These are phyloP conservation scores for Cutaneotrichosporon daszewskae DNA, from an alignment of 1,284 basidiomycete species.

Conservation along the genomic window DNA sequence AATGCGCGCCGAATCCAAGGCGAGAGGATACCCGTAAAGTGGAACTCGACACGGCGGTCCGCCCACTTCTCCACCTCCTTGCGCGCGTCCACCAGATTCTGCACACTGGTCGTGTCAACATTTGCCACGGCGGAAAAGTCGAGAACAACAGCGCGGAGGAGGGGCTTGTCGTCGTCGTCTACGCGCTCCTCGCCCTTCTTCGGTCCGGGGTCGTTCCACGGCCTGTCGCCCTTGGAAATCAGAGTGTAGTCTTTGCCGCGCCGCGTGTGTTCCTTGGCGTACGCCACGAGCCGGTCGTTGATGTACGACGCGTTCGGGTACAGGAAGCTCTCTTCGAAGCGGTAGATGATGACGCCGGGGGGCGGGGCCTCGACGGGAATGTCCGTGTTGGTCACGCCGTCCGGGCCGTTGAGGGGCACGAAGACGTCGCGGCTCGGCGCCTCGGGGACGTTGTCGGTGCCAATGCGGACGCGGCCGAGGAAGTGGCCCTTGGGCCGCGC, in stretches of 20 bases:
- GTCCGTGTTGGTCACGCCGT: slow-evolving; percentile 61
- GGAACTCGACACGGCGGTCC: slow-evolving; percentile 69
- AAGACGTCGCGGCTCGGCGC: slow-evolving; percentile 57
- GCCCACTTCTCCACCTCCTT: slow-evolving; percentile 83
- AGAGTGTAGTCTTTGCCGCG: slow-evolving; percentile 67
- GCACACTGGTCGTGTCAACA: slow-evolving; percentile 69
- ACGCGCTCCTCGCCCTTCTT: slow-evolving; percentile 52
- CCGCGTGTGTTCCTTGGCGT: slow-evolving; percentile 70
- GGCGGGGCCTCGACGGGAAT: slow-evolving; percentile 71
- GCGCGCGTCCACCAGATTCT: slow-evolving; percentile 83
- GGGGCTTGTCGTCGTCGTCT: slow-evolving; percentile 59
- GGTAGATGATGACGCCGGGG: slow-evolving; percentile 85
- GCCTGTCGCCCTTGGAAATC: slow-evolving; percentile 64
- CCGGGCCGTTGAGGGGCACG: slow-evolving; percentile 59
- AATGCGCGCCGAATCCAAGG: slow-evolving; percentile 91
- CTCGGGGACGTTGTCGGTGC: slow-evolving; percentile 49
- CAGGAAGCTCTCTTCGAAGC: slow-evolving; percentile 87
- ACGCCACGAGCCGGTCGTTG: slow-evolving; percentile 71
- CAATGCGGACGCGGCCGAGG: slow-evolving; percentile 69
- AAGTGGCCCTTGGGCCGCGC: slow-evolving; percentile 89
- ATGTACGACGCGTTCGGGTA: slow-evolving; percentile 85
- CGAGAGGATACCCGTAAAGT: slow-evolving; percentile 61
- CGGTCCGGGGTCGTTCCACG: slow-evolving; percentile 93
- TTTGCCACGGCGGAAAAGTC: slow-evolving; percentile 76
- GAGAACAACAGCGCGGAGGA: slow-evolving; percentile 77